Conservation (phyloP, 108 stramenopile genomes). For the Skeletonema tropicum region DNA sequence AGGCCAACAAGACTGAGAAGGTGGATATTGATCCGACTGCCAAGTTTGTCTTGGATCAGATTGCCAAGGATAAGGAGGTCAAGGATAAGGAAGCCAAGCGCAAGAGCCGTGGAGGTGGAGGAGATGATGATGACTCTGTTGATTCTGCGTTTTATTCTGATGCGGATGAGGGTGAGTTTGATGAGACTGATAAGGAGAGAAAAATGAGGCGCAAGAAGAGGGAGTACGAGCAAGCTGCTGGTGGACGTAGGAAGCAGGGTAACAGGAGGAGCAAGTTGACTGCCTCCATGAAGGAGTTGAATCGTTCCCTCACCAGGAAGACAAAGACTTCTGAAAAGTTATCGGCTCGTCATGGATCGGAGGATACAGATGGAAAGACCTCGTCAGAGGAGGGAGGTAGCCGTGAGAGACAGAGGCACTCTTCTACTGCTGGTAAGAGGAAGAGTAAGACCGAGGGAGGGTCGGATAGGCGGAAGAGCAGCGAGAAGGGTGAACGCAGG, state of each 20-base stretch:
- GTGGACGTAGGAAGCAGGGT: background rate
- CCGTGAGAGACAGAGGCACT: background rate
- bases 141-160: constrained; percentile 42
- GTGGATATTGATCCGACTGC: background rate
- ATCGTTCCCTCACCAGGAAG: background rate
- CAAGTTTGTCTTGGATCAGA: background rate
- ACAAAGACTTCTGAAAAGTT: background rate
- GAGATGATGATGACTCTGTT: constrained; percentile 33
- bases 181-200: constrained; percentile 16
- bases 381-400: background rate
- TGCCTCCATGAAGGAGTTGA: constrained; percentile 3
- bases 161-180: constrained; percentile 6
- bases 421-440: background rate
- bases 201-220: constrained; percentile 26
- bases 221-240: background rate
- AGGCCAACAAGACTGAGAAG: constrained; percentile 2
- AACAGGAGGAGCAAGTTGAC: background rate
- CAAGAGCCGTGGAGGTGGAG: constrained; percentile 17
- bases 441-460: background rate
- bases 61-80: constrained; percentile 3
- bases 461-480: background rate
- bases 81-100: constrained; percentile 2
- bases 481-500: background rate
- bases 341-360: background rate
- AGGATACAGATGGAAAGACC: background rate